These are phyloP conservation scores for Dioscorea dumetorum DNA, from an alignment of 106 monocot species.

Conservation along the genomic window DNA sequence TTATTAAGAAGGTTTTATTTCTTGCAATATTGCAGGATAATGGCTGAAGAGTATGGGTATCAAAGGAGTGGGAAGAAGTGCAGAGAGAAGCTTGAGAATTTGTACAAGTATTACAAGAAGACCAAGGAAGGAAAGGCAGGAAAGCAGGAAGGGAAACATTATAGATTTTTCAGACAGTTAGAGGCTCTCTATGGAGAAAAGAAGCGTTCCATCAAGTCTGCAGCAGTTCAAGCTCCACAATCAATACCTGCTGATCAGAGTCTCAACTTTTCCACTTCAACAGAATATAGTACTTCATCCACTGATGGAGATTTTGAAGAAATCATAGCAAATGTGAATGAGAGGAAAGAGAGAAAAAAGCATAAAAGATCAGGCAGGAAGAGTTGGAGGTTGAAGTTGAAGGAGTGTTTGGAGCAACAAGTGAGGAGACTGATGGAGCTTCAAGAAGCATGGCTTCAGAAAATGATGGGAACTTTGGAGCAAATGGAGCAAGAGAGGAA, in stretches of 20 bases:
- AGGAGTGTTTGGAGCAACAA: slow-evolving; percentile 13
- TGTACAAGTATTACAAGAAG: slow-evolving; percentile 94
- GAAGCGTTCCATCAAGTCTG: not conserved
- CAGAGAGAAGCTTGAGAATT: slow-evolving; percentile 81
- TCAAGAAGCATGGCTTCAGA: slow-evolving; percentile 58
- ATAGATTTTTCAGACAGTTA: slow-evolving; percentile 71
- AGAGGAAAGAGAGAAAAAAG: slow-evolving; percentile 9
- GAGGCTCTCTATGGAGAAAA: slow-evolving; percentile 56
- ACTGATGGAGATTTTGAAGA: slow-evolving; percentile 8
- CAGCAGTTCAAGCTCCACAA: not conserved
- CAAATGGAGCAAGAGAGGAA: slow-evolving; percentile 48
- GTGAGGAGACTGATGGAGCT: slow-evolving; percentile 42
- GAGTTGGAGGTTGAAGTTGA: slow-evolving; percentile 23
- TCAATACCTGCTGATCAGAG: not conserved
- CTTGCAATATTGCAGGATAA: slow-evolving; percentile 27
- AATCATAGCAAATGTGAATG: not conserved
- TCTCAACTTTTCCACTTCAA: not conserved
- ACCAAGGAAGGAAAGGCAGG: slow-evolving; percentile 55
- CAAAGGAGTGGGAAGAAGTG: slow-evolving; percentile 81
- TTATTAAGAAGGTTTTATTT: no score
- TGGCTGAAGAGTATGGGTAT: slow-evolving; percentile 79
- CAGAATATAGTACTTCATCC: slow-evolving; percentile 7
- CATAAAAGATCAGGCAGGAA: slow-evolving; percentile 5
- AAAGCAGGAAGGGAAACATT: slow-evolving; percentile 53
- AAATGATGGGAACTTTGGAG: slow-evolving; percentile 42